Evolutionary conservation across 1,139 yeast genomes (phyloP).

Genomic region (Yamadazyma dendronema): DNA sequence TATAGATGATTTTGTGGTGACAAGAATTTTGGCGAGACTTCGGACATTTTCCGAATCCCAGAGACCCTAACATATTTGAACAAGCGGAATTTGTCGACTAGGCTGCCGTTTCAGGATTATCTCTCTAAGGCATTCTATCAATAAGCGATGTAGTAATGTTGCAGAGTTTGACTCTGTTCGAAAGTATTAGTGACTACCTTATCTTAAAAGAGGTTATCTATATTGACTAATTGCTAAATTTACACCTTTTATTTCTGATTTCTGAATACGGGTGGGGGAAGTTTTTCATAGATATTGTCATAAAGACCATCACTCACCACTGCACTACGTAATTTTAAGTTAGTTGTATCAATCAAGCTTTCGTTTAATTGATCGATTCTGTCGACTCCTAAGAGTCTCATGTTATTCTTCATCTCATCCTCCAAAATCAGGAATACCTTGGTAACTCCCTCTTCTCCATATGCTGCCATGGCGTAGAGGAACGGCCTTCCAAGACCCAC

Average conservation of each 20-base stretch:
- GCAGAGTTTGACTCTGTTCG: too few species aligned
- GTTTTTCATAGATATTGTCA: conserved; percentile 5
- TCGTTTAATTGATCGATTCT: conserved; percentile 25
- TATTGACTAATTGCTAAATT: too few species aligned
- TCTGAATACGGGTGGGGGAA: background rate
- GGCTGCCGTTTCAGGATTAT: too few species aligned
- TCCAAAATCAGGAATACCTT: conserved; percentile 42
- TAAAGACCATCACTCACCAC: conserved; percentile 6
- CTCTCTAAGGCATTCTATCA: too few species aligned
- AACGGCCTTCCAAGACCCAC: conserved; percentile 55
- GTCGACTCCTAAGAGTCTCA: conserved; percentile 46
- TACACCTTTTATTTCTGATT: too few species aligned
- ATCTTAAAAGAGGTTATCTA: too few species aligned
- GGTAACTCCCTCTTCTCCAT: conserved; percentile 50
- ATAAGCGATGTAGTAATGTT: too few species aligned
- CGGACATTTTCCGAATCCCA: background rate
- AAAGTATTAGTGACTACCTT: too few species aligned
- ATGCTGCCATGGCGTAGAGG: conserved; percentile 45
- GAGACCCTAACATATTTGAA: too few species aligned
- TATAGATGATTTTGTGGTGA: too few species aligned
- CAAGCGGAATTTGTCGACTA: too few species aligned
- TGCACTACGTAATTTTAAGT: conserved; percentile 3
- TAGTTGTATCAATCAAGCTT: conserved; percentile 6
- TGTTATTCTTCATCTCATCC: conserved; percentile 44
- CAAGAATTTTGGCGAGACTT: background rate